Conservation (phyloP, 805 yeast species). For the Candida maris region DNA sequence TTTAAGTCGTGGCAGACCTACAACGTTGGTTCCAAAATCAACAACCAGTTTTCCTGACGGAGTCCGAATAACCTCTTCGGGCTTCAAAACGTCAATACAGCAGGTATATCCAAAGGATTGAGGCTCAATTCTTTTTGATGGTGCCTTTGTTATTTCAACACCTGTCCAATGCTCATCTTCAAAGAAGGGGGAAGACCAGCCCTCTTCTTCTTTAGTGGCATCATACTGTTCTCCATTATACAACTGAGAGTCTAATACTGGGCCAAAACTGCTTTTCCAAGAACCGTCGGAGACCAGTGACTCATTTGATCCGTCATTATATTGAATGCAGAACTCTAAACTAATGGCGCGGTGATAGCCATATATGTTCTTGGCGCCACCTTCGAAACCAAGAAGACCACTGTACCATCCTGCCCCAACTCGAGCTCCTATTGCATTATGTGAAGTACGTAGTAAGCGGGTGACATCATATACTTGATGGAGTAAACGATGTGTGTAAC, state of each 20-base stretch:
- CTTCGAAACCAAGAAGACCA: slow-evolving; percentile 25
- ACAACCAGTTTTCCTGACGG: slow-evolving; percentile 20
- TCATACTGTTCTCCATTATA: slow-evolving; percentile 28
- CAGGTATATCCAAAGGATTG: slow-evolving; percentile 16
- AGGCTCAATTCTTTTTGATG: slow-evolving; percentile 6
- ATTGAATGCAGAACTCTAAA: slow-evolving; percentile 15
- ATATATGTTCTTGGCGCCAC: slow-evolving; percentile 21
- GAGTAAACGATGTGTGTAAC: slow-evolving; percentile 20
- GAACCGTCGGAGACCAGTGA: slow-evolving; percentile 16
- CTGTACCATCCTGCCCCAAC: slow-evolving; percentile 28
- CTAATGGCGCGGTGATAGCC: slow-evolving; percentile 20
- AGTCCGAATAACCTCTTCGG: slow-evolving; percentile 13
- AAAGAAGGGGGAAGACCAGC: slow-evolving; percentile 14
- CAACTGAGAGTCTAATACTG: slow-evolving; percentile 18
- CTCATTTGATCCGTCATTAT: slow-evolving; percentile 13
- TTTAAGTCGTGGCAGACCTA: slow-evolving; percentile 20
- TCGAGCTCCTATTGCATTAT: slow-evolving; percentile 19
- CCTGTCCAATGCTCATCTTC: slow-evolving; percentile 8
- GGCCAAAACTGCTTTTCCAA: slow-evolving; percentile 21
- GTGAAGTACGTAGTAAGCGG: slow-evolving; percentile 6
- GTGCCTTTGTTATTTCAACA: slow-evolving; percentile 7
- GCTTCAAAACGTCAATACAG: slow-evolving; percentile 13
- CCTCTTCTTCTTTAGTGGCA: slow-evolving; percentile 16
- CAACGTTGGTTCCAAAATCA: slow-evolving; percentile 27
- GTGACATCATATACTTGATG: slow-evolving; percentile 23